phyloP scores from a whole-genome alignment of 2,329 filamentous ascomycete species.

The Ophiocordyceps unilateralis region DNA sequence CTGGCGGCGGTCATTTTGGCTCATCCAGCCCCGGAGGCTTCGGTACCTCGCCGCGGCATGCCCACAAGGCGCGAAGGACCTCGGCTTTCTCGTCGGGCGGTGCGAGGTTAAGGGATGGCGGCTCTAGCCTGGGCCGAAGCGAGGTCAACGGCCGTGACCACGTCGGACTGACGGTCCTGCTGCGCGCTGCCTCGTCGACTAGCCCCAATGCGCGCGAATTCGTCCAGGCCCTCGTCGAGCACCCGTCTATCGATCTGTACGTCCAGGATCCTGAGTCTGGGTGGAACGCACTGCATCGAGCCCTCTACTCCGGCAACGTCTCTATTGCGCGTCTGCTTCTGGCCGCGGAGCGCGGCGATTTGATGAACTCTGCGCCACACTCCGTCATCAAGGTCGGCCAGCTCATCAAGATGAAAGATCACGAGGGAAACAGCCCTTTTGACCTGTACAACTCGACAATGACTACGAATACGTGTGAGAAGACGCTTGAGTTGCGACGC shows the following conservation, averaged over 20 bases:
- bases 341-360: slow-evolving; percentile 54
- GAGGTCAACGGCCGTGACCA: slow-evolving; percentile 79
- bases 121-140: slow-evolving; percentile 27
- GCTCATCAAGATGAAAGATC: slow-evolving; percentile 87
- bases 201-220: slow-evolving; percentile 54
- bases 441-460: slow-evolving; percentile 86
- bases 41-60: slow-evolving; percentile 31
- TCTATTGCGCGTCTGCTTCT: slow-evolving; percentile 71
- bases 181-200: slow-evolving; percentile 66
- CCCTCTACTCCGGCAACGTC: slow-evolving; percentile 78
- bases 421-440: slow-evolving; percentile 86
- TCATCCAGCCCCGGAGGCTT: slow-evolving; percentile 21
- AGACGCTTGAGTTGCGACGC: slow-evolving; percentile 25
- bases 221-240: slow-evolving; percentile 61
- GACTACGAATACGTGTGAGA: slow-evolving; percentile 50
- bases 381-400: slow-evolving; percentile 48
- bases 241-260: slow-evolving; percentile 73
- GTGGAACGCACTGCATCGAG: slow-evolving; percentile 88
- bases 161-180: slow-evolving; percentile 64
- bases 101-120: slow-evolving; percentile 26
- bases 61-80: slow-evolving; percentile 31
- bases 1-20: no score
- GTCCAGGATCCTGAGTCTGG: slow-evolving; percentile 79
- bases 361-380: slow-evolving; percentile 39
- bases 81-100: slow-evolving; percentile 29